phyloP scores from a whole-genome alignment of 257 asterid genomes.

The Eustoma russellianum region DNA sequence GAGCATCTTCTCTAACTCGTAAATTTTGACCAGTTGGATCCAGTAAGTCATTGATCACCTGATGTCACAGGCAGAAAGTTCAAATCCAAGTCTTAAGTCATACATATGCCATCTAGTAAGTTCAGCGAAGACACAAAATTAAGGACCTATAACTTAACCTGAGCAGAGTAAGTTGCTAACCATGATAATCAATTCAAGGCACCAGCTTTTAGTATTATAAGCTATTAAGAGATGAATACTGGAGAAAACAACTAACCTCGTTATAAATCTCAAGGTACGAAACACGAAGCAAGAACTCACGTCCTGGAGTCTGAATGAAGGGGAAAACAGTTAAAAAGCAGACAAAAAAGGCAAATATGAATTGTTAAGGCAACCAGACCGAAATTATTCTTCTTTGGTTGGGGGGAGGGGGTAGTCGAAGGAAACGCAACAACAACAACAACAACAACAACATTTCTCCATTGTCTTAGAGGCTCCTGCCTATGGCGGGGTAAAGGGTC shows the following conservation, averaged over 20 bases:
- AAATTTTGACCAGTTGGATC: constrained; percentile 97
- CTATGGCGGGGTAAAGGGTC: too few relatives aligned
- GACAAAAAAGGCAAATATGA: too few relatives aligned
- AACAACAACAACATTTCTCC: too few relatives aligned
- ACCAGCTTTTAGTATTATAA: not conserved
- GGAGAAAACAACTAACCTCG: constrained; percentile 54
- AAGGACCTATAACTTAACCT: not conserved
- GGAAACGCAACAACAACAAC: too few relatives aligned
- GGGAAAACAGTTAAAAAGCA: constrained; percentile 12
- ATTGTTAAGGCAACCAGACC: not conserved
- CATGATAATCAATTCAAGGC: not conserved
- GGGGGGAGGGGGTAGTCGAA: not conserved
- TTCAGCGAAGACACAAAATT: too few relatives aligned
- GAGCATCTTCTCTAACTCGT: constrained; percentile 96
- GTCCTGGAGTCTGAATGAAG: constrained; percentile 86
- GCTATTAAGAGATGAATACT: not conserved
- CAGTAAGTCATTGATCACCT: constrained; percentile 96
- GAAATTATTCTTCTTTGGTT: too few relatives aligned
- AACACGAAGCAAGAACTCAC: constrained; percentile 94
- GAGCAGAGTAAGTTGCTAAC: not conserved
- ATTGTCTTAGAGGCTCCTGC: too few relatives aligned
- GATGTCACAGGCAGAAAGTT: constrained; percentile 14
- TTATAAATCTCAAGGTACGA: constrained; percentile 96
- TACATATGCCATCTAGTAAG: too few relatives aligned
- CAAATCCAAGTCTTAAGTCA: too few relatives aligned